Conservation (phyloP, 192 early-diverging fungal genomes). For the Dissophora globulifera region DNA sequence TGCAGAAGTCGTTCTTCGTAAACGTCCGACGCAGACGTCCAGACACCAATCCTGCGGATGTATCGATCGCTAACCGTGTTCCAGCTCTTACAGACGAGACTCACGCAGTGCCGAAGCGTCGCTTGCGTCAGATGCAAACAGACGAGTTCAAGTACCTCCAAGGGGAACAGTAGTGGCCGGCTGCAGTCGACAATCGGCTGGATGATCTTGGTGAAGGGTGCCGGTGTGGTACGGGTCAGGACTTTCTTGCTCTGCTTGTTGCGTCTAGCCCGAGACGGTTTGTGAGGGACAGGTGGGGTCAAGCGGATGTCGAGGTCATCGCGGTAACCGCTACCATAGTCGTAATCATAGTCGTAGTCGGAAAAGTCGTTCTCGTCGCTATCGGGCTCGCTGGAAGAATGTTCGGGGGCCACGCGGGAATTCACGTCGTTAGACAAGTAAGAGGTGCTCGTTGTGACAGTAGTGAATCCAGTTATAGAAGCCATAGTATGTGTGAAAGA, state of each 20-base stretch:
- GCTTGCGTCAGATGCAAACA: slow-evolving; percentile 30
- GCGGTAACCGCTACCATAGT: neutral
- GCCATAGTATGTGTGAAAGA: too few relatives aligned
- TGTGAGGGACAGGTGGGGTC: neutral
- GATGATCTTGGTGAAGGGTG: neutral
- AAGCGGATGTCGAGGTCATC: slow-evolving; percentile 8
- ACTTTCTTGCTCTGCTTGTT: neutral
- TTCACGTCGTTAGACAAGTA: too few relatives aligned
- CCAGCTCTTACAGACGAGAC: slow-evolving; percentile 34
- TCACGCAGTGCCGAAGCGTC: slow-evolving; percentile 9
- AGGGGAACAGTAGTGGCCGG: slow-evolving; percentile 20
- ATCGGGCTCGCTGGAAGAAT: too few relatives aligned
- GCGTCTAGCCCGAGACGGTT: neutral
- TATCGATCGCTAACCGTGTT: slow-evolving; percentile 14
- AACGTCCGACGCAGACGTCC: slow-evolving; percentile 1
- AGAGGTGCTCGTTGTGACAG: too few relatives aligned
- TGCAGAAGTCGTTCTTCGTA: neutral
- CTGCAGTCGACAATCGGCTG: slow-evolving; percentile 8
- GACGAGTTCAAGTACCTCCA: slow-evolving; percentile 32
- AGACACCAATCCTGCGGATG: slow-evolving; percentile 21
- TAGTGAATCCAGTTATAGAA: too few relatives aligned
- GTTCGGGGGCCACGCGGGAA: too few relatives aligned
- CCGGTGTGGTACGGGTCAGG: neutral
- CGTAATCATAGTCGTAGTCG: neutral
- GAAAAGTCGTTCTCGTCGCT: neutral